Conservation (phyloP, 176 grass and related monocot species). For the Triticum timopheevii region DNA sequence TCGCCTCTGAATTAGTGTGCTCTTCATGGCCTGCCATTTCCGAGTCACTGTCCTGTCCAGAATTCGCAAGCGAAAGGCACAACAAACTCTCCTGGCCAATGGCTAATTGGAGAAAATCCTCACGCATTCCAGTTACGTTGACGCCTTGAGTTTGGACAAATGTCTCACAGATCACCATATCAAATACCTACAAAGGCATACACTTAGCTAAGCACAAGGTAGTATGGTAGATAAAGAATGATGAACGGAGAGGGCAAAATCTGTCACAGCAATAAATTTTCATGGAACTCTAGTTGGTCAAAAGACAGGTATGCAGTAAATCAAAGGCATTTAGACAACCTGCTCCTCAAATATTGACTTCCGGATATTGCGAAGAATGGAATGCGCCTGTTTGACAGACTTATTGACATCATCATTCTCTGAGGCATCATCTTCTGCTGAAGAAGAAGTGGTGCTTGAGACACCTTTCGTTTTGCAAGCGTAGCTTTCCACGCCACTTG, state of each 20-base stretch:
- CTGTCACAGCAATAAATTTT: conserved; percentile 6
- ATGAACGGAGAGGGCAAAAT: not conserved
- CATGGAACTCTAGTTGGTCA: not conserved
- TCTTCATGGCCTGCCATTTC: conserved; percentile 33
- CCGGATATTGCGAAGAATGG: conserved; percentile 65
- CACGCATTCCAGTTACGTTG: conserved; percentile 85
- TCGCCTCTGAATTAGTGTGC: conserved; percentile 37
- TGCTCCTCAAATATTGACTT: conserved; percentile 86
- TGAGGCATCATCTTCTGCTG: conserved; percentile 38
- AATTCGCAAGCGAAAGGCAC: conserved; percentile 65
- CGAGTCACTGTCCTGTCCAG: conserved; percentile 38
- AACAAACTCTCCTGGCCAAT: conserved; percentile 84
- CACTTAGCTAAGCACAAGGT: conserved; percentile 19
- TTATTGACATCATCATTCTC: conserved; percentile 57
- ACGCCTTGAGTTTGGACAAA: conserved; percentile 66
- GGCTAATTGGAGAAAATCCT: conserved; percentile 88
- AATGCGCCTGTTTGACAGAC: conserved; percentile 67
- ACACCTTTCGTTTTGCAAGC: conserved; percentile 42
- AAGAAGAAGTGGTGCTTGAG: conserved; percentile 24
- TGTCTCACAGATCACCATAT: conserved; percentile 77
- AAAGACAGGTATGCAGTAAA: conserved; percentile 10
- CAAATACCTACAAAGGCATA: conserved; percentile 66
- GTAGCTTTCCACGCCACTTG: conserved; percentile 17
- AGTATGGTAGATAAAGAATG: conserved; percentile 21
- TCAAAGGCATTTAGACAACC: conserved; percentile 36